Percentiles rank a stretch among this genome's conserved stretches.
Conservation (phyloP, 164 flowering plant species). For the Annona squamosa region DNA sequence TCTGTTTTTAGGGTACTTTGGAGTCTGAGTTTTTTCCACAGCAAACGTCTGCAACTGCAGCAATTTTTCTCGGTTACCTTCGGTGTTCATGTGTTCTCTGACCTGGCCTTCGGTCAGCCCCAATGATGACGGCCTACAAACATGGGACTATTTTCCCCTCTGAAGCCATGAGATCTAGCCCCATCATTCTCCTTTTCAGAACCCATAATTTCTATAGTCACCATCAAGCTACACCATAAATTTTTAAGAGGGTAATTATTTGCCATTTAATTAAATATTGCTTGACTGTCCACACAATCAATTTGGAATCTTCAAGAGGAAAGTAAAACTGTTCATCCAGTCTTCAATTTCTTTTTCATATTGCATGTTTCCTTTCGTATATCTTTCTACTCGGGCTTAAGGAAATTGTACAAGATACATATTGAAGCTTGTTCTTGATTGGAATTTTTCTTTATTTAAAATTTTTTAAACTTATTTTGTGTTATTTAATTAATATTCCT, state of each 20-base stretch:
- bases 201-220: not conserved
- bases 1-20: not conserved
- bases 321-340: not conserved
- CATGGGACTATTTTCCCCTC: slow-evolving; percentile 6
- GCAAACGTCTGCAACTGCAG: slow-evolving; percentile 20
- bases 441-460: not conserved
- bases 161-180: slow-evolving; percentile 1
- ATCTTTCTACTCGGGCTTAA: not conserved
- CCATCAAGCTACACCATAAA: not conserved
- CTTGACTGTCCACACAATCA: not conserved
- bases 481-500: not conserved
- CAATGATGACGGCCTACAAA: slow-evolving; percentile 15
- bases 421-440: not conserved
- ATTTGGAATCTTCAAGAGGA: not conserved
- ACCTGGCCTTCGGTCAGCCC: slow-evolving; percentile 10
- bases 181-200: not conserved
- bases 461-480: not conserved
- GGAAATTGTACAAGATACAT: not conserved
- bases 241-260: not conserved
- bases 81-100: slow-evolving; percentile 10
- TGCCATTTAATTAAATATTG: not conserved
- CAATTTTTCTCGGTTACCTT: slow-evolving; percentile 9
- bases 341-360: not conserved
- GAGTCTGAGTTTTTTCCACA: slow-evolving; percentile 34
- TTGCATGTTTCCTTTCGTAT: not conserved